Conservation (phyloP, 2,329 filamentous ascomycete species). For the Geosmithia putterillii region DNA sequence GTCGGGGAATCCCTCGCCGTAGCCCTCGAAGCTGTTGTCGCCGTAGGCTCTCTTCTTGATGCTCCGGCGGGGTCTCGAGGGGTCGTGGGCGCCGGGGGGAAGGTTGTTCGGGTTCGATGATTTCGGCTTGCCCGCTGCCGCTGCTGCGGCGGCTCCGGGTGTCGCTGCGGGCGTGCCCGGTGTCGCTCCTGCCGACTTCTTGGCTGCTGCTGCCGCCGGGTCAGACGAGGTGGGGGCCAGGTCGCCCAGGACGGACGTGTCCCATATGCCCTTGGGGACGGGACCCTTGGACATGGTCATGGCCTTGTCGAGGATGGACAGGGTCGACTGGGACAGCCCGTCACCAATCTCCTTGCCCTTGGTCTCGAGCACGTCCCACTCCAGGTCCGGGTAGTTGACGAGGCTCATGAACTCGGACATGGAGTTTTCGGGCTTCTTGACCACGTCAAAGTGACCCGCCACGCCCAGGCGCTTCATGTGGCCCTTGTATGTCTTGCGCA, state of each 20-base stretch:
- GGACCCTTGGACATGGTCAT: conserved; percentile 45
- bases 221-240: conserved; percentile 28
- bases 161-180: conserved; percentile 34
- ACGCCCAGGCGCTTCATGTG: conserved; percentile 53
- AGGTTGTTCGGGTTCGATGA: conserved; percentile 8
- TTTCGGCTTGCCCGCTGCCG: too few relatives aligned
- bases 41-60: conserved; percentile 67
- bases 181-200: conserved; percentile 33
- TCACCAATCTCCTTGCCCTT: conserved; percentile 41
- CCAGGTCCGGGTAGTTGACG: conserved; percentile 37
- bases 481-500: conserved; percentile 57
- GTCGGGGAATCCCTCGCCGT: conserved; percentile 59
- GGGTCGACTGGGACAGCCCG: conserved; percentile 34
- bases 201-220: conserved; percentile 24
- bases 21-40: conserved; percentile 63
- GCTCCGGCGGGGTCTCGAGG: conserved; percentile 47
- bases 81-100: conserved; percentile 27
- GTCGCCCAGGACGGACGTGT: conserved; percentile 46
- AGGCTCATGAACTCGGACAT: conserved; percentile 41
- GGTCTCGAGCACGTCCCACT: conserved; percentile 43
- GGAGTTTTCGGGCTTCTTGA: conserved; percentile 39
- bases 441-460: conserved; percentile 46
- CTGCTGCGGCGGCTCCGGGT: not conserved
- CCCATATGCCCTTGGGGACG: conserved; percentile 42
- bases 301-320: conserved; percentile 33